phyloP scores from a whole-genome alignment of 116 monocot species.

The Cymodocea nodosa region DNA sequence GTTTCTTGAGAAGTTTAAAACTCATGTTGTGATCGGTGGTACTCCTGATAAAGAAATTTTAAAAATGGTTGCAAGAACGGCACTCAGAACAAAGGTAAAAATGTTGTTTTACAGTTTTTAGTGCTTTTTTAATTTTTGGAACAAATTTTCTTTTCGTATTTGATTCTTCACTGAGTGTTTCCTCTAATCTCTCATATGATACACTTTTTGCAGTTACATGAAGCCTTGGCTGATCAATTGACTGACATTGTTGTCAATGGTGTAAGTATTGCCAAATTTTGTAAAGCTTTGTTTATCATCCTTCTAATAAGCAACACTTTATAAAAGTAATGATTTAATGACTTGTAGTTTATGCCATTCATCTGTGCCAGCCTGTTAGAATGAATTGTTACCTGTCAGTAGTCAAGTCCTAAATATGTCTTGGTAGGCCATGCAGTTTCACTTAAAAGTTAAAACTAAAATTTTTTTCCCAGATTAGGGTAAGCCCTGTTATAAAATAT shows the following conservation, averaged over 20 bases:
- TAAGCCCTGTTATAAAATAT: no score
- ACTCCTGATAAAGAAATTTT: conserved; percentile 82
- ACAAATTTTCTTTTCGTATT: background rate
- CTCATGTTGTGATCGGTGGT: conserved; percentile 85
- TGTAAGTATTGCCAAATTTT: conserved; percentile 28
- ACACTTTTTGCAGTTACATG: conserved; percentile 56
- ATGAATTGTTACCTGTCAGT: no score
- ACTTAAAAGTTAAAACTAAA: no score
- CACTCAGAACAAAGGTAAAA: conserved; percentile 81
- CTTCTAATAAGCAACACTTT: no score
- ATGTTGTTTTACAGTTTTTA: background rate
- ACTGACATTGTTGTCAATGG: conserved; percentile 93
- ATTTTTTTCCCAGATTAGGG: no score
- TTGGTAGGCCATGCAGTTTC: no score
- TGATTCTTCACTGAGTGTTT: background rate
- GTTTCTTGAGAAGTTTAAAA: conserved; percentile 96
- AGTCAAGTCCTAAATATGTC: no score
- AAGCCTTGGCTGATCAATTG: conserved; percentile 88
- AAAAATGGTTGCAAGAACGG: conserved; percentile 95
- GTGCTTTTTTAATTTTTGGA: background rate
- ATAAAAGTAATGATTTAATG: no score
- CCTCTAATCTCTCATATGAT: background rate
- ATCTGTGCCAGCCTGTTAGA: no score
- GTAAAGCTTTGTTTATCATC: background rate
- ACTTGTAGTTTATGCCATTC: no score